A percentile compares a stretch with the other conserved stretches of the same genome.
phyloP scores from a whole-genome alignment of 129 eudicot species.

The Flaveria bidentis region DNA sequence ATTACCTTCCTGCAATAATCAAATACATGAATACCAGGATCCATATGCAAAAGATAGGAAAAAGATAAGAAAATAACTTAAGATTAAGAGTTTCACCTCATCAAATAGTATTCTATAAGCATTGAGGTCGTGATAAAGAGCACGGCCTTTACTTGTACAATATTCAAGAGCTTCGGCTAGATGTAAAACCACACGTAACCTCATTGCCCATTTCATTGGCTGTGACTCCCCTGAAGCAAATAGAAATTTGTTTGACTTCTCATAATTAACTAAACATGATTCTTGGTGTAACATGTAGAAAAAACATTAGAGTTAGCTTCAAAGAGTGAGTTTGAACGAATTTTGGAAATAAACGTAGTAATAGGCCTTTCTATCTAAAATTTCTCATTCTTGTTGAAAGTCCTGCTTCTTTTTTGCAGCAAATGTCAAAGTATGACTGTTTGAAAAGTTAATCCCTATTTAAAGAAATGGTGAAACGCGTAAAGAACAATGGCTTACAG shows the following conservation, averaged over 20 bases:
- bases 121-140: slow-evolving; percentile 69
- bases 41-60: not conserved
- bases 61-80: not conserved
- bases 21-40: slow-evolving; percentile 18
- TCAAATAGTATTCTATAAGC: slow-evolving; percentile 69
- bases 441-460: not conserved
- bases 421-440: not conserved
- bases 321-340: slow-evolving; percentile 2
- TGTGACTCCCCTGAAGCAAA: slow-evolving; percentile 57
- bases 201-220: slow-evolving; percentile 82
- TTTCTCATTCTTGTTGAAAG: not conserved
- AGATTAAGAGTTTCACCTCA: slow-evolving; percentile 45
- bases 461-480: slow-evolving; percentile 7
- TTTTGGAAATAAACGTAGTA: not conserved
- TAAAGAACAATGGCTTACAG: slow-evolving; percentile 48
- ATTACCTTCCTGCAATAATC: slow-evolving; percentile 63
- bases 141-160: slow-evolving; percentile 70
- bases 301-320: not conserved
- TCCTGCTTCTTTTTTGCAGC: not conserved
- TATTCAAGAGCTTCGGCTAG: slow-evolving; percentile 75
- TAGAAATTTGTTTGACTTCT: slow-evolving; percentile 6
- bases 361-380: too few relatives aligned
- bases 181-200: slow-evolving; percentile 64
- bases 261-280: not conserved
- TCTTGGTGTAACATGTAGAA: not conserved